phyloP scores from a whole-genome alignment of 805 yeast species.

The Teunomyces cretensis region DNA sequence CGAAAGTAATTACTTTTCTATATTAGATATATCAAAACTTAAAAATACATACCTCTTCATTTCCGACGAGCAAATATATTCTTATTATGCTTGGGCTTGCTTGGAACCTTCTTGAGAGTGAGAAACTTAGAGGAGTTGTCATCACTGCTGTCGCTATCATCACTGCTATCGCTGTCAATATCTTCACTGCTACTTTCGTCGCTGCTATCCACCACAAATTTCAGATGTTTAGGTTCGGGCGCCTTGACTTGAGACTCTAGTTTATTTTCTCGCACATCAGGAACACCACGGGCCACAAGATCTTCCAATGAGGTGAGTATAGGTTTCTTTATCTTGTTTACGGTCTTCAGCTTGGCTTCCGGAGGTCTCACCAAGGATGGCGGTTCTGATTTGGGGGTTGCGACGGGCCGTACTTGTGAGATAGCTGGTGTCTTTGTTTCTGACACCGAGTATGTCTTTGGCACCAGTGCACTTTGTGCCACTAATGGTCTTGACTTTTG shows the following conservation, averaged over 20 bases:
- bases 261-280: constrained; percentile 56
- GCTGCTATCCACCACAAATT: neutral
- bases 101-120: constrained; percentile 20
- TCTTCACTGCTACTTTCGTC: constrained; percentile 15
- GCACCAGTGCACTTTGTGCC: neutral
- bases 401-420: neutral
- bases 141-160: constrained; percentile 10
- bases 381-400: constrained; percentile 1
- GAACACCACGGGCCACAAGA: constrained; percentile 62
- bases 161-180: constrained; percentile 17
- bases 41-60: constrained; percentile 1
- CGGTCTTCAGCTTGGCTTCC: neutral
- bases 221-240: neutral
- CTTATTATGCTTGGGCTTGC: constrained; percentile 11
- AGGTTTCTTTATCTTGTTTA: constrained; percentile 20
- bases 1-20: neutral
- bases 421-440: neutral
- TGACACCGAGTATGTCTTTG: neutral
- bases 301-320: constrained; percentile 56
- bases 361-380: constrained; percentile 1
- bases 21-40: too few species aligned
- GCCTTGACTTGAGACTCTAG: constrained; percentile 1
- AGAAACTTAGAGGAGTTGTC: constrained; percentile 20
- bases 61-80: constrained; percentile 31
- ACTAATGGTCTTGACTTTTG: constrained; percentile 9